These are phyloP conservation scores for Capsella bursapastoris DNA, from an alignment of 345 rosid genomes.

Conservation along the genomic window DNA sequence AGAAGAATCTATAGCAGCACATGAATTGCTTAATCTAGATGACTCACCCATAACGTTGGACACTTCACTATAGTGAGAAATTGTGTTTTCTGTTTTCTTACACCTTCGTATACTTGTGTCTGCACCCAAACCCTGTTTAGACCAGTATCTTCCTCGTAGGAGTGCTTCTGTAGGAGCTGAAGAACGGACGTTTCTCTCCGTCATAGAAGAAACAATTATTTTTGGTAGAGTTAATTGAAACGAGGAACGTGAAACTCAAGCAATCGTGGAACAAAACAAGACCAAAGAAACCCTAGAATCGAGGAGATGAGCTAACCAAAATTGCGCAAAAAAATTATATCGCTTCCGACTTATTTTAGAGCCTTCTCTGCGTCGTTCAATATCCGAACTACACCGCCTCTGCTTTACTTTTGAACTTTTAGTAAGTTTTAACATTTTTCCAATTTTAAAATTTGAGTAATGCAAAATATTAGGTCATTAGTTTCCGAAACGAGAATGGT, in stretches of 20 bases:
- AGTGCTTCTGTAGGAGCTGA: slow-evolving; percentile 2
- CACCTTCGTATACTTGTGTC: background rate
- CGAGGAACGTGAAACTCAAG: too few species aligned
- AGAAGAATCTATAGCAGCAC: slow-evolving; percentile 59
- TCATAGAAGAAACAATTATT: too few species aligned
- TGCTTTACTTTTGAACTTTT: background rate
- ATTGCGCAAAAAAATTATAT: background rate
- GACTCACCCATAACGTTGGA: slow-evolving; percentile 40
- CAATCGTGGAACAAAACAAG: too few species aligned
- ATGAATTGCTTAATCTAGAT: slow-evolving; percentile 43
- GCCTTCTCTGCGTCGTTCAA: background rate
- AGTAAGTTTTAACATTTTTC: too few species aligned
- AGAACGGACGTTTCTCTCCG: background rate
- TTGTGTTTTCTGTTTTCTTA: background rate
- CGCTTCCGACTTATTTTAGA: too few species aligned
- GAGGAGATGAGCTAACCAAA: background rate
- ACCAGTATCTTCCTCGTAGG: background rate
- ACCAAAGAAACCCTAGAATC: background rate
- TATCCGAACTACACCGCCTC: background rate
- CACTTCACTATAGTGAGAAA: background rate
- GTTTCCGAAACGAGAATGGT: background rate
- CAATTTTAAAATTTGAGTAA: too few species aligned
- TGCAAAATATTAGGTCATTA: too few species aligned
- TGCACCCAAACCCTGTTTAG: background rate
- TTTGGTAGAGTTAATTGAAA: too few species aligned